A percentile compares a stretch with the other conserved stretches of the same genome.
These are phyloP conservation scores for Neonectria neomacrospora DNA, from an alignment of 2,329 filamentous ascomycete species.

Conservation along the genomic window DNA sequence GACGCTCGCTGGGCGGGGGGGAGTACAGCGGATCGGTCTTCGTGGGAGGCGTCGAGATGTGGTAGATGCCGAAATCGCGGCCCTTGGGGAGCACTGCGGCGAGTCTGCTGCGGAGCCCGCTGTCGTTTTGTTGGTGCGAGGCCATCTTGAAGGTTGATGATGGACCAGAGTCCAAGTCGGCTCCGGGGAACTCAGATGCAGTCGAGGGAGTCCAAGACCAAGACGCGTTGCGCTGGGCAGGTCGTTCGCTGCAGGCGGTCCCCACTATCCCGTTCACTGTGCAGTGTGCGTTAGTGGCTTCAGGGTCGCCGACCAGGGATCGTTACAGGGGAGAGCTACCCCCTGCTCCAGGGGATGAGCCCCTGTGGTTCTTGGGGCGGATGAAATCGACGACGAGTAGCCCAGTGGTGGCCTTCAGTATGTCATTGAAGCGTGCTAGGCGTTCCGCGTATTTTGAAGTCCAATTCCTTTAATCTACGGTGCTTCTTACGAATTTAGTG, in stretches of 20 bases:
- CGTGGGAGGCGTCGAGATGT: slow-evolving; percentile 87
- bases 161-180: slow-evolving; percentile 1
- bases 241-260: slow-evolving; percentile 3
- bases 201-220: neutral
- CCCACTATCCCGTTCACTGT: slow-evolving; percentile 19
- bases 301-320: slow-evolving; percentile 21
- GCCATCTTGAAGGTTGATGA: slow-evolving; percentile 20
- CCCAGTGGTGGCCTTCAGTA: too few relatives aligned
- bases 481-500: neutral
- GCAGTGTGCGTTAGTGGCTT: slow-evolving; percentile 25
- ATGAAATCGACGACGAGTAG: too few relatives aligned
- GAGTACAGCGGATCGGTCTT: slow-evolving; percentile 81
- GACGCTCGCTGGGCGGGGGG: slow-evolving; percentile 75
- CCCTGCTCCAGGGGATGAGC: neutral
- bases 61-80: slow-evolving; percentile 76
- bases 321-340: slow-evolving; percentile 22
- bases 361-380: neutral
- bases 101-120: slow-evolving; percentile 46
- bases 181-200: neutral
- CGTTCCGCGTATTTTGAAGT: neutral
- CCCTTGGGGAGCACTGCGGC: slow-evolving; percentile 64
- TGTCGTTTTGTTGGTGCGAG: slow-evolving; percentile 12
- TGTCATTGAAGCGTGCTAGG: too few relatives aligned
- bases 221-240: neutral
- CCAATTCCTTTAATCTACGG: neutral